phyloP scores from a whole-genome alignment of 371 early-diverging fungal species.

The Syncephalastrum monosporum region DNA sequence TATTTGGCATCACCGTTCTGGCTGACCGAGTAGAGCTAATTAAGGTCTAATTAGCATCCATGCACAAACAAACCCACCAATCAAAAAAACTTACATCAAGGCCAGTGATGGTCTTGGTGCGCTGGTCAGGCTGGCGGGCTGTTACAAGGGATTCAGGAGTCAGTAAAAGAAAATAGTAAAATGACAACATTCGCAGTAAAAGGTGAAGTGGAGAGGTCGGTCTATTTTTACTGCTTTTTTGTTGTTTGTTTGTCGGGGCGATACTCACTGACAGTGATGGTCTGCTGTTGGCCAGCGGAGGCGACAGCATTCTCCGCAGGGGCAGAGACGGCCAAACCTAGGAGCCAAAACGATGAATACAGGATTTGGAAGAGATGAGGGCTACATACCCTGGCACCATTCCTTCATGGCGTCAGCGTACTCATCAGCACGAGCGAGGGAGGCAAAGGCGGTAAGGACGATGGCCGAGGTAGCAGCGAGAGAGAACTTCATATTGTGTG shows the following conservation, averaged over 20 bases:
- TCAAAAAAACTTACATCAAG: constrained; percentile 38
- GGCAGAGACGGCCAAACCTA: constrained; percentile 17
- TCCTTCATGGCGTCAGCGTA: constrained; percentile 44
- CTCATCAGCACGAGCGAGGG: constrained; percentile 35
- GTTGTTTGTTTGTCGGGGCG: not conserved
- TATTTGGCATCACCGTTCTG: constrained; percentile 36
- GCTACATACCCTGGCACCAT: constrained; percentile 39
- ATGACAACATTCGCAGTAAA: too few species aligned
- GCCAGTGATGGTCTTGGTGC: constrained; percentile 40
- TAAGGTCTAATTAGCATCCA: constrained; percentile 7
- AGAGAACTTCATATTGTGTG: constrained; percentile 43
- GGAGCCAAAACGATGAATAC: not conserved
- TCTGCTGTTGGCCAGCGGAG: constrained; percentile 30
- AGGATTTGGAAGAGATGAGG: not conserved
- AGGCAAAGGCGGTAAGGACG: constrained; percentile 26
- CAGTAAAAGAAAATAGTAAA: too few species aligned
- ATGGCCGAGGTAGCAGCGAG: constrained; percentile 43
- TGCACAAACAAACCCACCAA: constrained; percentile 1
- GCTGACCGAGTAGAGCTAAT: constrained; percentile 40
- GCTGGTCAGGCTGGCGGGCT: constrained; percentile 20
- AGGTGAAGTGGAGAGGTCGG: too few species aligned
- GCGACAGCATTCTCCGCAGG: constrained; percentile 24
- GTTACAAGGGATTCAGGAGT: not conserved
- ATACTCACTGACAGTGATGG: constrained; percentile 36
- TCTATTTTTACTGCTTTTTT: not conserved